These are phyloP conservation scores for Phytopythium vexans DNA, from an alignment of 352 stramenopile species.

Conservation along the genomic window DNA sequence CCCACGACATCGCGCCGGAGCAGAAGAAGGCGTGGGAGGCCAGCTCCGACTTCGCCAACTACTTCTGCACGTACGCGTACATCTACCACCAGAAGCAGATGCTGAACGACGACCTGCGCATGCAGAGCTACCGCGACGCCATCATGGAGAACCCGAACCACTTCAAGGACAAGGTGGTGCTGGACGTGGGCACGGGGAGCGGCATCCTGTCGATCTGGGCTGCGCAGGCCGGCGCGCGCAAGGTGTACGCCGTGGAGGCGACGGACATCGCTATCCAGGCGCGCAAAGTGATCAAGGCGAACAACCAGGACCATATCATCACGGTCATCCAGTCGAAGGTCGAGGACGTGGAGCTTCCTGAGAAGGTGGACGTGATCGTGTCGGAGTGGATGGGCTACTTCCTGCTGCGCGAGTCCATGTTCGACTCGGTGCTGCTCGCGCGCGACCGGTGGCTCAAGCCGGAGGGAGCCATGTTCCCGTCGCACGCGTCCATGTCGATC, in stretches of 20 bases:
- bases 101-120: conserved; percentile 98
- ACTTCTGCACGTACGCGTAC: conserved; percentile 90
- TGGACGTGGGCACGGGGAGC: conserved; percentile 99
- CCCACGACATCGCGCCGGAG: conserved; percentile 61
- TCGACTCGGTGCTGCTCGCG: conserved; percentile 97
- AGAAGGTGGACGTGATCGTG: conserved; percentile 99
- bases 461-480: conserved; percentile 98
- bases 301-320: conserved; percentile 95
- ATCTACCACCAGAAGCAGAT: conserved; percentile 98
- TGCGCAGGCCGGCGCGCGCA: conserved; percentile 96
- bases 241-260: conserved; percentile 97
- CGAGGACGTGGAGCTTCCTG: conserved; percentile 96
- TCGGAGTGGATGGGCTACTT: conserved; percentile 99
- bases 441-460: conserved; percentile 96
- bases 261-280: conserved; percentile 98
- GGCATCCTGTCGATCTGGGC: conserved; percentile 99
- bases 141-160: conserved; percentile 97
- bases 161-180: conserved; percentile 99
- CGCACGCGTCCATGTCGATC: conserved; percentile 97
- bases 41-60: conserved; percentile 88
- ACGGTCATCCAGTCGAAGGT: conserved; percentile 99
- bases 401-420: conserved; percentile 98
- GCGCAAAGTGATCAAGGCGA: conserved; percentile 94
- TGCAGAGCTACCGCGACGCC: conserved; percentile 97
- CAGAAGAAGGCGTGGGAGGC: conserved; percentile 82